Evolutionary conservation across 345 rosid genomes (phyloP), one percentile per base, ranked within the genome.

Genomic region (Passiflora organensis): DNA sequence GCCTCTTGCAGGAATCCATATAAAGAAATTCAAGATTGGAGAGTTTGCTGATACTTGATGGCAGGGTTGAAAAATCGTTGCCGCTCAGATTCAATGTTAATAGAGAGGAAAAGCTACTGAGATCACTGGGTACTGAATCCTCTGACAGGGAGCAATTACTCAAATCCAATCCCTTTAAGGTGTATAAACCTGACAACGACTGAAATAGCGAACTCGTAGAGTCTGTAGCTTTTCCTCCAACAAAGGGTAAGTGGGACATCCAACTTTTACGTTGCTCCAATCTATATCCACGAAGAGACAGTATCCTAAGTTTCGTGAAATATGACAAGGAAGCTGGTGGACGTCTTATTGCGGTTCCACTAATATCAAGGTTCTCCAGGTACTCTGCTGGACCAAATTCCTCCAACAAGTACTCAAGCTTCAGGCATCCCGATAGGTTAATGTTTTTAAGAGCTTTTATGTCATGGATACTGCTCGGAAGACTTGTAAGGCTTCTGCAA

Each of bases 401-500:
- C 51, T 49, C 56, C 14, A 46, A 51, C 44, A 18, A 32, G 32
- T 28, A 32, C 11, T n/a, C 54, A 6, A 65, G 51, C 34, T 42
- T 50, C 17, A 23, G 49, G 36, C 53, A 50, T 12, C 62, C 63
- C n/a, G 34, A 49, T 0, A 65, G 18, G 32, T 55, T 5, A 20
- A 64, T 13, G 22, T 21, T 18, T 25, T 24, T 48, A 25, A 64
- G 56, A 13, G 55, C 15, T 32, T 55, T 55, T 36, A 59, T 28
- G n/a, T 32, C 21, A 14, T 16, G 42, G 17, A 60, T 53, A 13
- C 56, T 20, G 5, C 23, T 15, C 17, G 71, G 52, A 39, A 66
- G 25, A 32, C 41, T 37, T 24, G n/a, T 19, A 28, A 66, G 60
- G 13, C 41, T 66, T 17, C 39, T 60, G 70, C 75, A 64, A 23